Percentiles rank a stretch among this genome's conserved stretches.
Conservation (phyloP, 768 basidiomycete genomes). For the Boletus reticulatus region DNA sequence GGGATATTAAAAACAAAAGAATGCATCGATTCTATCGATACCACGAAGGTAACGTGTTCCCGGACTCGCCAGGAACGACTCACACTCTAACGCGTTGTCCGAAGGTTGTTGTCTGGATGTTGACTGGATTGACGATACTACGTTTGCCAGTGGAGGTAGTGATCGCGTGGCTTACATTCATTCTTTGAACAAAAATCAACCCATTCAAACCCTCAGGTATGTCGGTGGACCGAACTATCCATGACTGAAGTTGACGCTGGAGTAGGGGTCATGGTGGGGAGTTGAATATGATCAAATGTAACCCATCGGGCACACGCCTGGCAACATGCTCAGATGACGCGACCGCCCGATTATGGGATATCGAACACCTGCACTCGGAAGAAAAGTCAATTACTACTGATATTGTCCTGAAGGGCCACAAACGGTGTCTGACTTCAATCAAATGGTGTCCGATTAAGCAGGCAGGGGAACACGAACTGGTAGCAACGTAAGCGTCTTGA, state of each 20-base stretch:
- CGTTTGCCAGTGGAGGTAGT: constrained; percentile 73
- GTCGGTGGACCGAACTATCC: constrained; percentile 24
- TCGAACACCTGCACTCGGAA: constrained; percentile 43
- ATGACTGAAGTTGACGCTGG: constrained; percentile 4
- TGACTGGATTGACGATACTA: constrained; percentile 72
- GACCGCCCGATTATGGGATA: constrained; percentile 75
- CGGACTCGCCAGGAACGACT: neutral
- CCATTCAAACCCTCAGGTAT: constrained; percentile 63
- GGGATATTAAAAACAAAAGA: constrained; percentile 65
- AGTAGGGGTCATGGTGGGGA: constrained; percentile 71
- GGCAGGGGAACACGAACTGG: constrained; percentile 52
- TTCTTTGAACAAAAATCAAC: constrained; percentile 48
- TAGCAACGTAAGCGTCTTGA: constrained; percentile 61
- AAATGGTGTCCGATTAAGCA: constrained; percentile 63
- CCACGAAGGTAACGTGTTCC: constrained; percentile 54
- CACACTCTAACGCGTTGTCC: constrained; percentile 12
- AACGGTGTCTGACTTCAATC: constrained; percentile 59
- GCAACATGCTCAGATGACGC: constrained; percentile 83
- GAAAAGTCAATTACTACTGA: constrained; percentile 21
- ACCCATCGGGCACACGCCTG: constrained; percentile 59
- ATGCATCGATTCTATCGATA: constrained; percentile 61
- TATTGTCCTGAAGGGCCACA: constrained; percentile 60
- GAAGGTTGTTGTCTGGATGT: constrained; percentile 78
- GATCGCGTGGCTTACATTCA: constrained; percentile 64
- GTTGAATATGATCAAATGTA: constrained; percentile 75